Evolutionary conservation across 441 rosid species (phyloP).

Genomic region (Theobroma grandiflorum): DNA sequence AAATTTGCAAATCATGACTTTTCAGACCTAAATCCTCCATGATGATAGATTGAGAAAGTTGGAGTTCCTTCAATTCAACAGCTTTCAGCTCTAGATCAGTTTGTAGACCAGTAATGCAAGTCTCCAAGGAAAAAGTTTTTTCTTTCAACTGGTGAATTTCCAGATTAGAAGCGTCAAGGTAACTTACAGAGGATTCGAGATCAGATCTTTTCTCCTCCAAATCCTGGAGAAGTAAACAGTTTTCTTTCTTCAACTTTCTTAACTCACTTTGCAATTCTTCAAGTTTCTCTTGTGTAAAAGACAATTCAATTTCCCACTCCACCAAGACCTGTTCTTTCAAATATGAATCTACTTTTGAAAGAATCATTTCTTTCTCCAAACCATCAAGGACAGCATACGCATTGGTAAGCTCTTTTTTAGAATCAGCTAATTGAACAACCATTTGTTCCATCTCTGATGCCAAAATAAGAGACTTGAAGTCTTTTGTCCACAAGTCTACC

Average conservation of each 20-base stretch:
- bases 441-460: conserved; percentile 58
- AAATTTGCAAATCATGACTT: conserved; percentile 50
- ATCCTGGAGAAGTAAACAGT: conserved; percentile 52
- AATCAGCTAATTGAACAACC: conserved; percentile 44
- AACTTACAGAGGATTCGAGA: conserved; percentile 46
- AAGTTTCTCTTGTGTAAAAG: conserved; percentile 40
- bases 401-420: conserved; percentile 44
- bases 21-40: conserved; percentile 55
- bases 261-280: conserved; percentile 39
- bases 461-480: conserved; percentile 71
- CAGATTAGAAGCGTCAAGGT: conserved; percentile 34
- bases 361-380: conserved; percentile 56
- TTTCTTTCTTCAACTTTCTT: conserved; percentile 55
- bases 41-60: conserved; percentile 52
- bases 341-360: conserved; percentile 62
- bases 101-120: conserved; percentile 54
- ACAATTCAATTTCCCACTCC: conserved; percentile 49
- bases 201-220: conserved; percentile 57
- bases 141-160: conserved; percentile 58
- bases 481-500: conserved; percentile 68
- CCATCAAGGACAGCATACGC: conserved; percentile 52
- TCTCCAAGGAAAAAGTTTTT: conserved; percentile 58
- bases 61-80: conserved; percentile 55
- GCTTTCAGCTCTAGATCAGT: conserved; percentile 59
- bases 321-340: conserved; percentile 53